Base-by-base conservation (phyloP, 2,329 filamentous ascomycete species). In the Botrytis byssoidea region DNA sequence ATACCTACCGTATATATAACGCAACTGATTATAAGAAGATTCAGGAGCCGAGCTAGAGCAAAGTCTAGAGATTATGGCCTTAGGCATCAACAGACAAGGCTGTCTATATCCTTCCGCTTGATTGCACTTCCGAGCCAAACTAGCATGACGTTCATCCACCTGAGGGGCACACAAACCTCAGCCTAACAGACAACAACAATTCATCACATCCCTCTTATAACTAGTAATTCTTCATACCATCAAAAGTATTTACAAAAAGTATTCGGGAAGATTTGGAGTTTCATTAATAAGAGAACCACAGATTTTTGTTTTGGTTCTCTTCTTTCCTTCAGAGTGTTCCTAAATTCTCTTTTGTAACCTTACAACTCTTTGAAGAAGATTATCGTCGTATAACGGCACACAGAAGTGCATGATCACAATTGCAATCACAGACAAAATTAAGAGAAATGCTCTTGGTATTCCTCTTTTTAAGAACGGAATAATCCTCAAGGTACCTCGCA, bases 121-220 rank as follows among this genome's bases (percentile, higher is more conserved):
- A 35, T 35, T 25, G 35, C 12, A 40, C 32, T 25, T 61, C 59
- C 10, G 14, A 40, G 12, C 22, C 9, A 3, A 16, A 29, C 63
- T 65, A 65, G 7, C 63, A 65, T 65, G 40, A 65, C 42, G 63
- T 46, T 65, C 63, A 9, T n/a, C 32, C 40, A 35, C 44, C 63
- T 32, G 63, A 65, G 63, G 63, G 63, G 63, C 63, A 65, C 18
- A 20, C 22, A 63, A 29, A 18, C 37, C 22, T 32, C 40, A 65
- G 60, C 60, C 60, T 37, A 67, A 37, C 5, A 32, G 20, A 55
- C 42, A 40, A 64, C 61, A 42, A 42, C 60, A 42, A 18, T n/a
- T 18, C 22, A 42, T 42, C 35, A 32, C 35, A 51, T 55, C 12
- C 46, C 2, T 40, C 22, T 29, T 4, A 44, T 20, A 25, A 40